Evolutionary conservation across 179 eudicot species (phyloP).

Genomic region (Pouteria campechiana): DNA sequence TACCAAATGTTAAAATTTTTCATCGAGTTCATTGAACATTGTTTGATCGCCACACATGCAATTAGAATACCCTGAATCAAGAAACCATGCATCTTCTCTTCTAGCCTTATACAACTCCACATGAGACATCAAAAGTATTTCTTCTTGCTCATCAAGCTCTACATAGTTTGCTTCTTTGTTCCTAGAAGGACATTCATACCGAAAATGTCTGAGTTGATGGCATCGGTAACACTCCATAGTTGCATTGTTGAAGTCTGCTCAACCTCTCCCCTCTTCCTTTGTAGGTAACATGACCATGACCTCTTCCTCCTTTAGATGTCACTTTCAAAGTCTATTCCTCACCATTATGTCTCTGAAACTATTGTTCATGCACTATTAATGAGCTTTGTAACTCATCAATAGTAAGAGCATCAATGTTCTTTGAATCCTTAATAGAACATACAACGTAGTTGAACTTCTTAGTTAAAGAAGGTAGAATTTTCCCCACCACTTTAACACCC

Average conservation of each 20-base stretch:
- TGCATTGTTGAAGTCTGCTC: background rate
- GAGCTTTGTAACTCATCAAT: slow-evolving; percentile 10
- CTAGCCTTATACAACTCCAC: background rate
- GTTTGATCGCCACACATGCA: slow-evolving; percentile 6
- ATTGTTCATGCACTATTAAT: slow-evolving; percentile 9
- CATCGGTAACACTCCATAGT: slow-evolving; percentile 8
- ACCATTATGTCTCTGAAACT: background rate
- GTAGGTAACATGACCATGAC: too few relatives aligned
- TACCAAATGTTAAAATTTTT: background rate
- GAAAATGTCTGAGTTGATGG: slow-evolving; percentile 5
- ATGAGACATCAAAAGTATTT: slow-evolving; percentile 8
- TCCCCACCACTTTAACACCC: slow-evolving; percentile 7
- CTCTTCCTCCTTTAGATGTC: background rate
- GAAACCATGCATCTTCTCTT: slow-evolving; percentile 3
- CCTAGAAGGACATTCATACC: slow-evolving; percentile 8
- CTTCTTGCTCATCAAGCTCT: background rate
- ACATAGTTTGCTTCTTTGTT: slow-evolving; percentile 5
- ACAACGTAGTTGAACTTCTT: slow-evolving; percentile 11
- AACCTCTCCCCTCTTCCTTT: slow-evolving; percentile 6
- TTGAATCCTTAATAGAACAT: slow-evolving; percentile 11
- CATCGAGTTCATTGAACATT: background rate
- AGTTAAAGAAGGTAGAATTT: slow-evolving; percentile 3
- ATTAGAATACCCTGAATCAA: slow-evolving; percentile 14
- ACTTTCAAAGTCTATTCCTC: slow-evolving; percentile 5
- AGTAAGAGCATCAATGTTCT: background rate